Evolutionary conservation across 2,329 filamentous ascomycete species (phyloP).

Genomic region (Elsinoe ampelina): DNA sequence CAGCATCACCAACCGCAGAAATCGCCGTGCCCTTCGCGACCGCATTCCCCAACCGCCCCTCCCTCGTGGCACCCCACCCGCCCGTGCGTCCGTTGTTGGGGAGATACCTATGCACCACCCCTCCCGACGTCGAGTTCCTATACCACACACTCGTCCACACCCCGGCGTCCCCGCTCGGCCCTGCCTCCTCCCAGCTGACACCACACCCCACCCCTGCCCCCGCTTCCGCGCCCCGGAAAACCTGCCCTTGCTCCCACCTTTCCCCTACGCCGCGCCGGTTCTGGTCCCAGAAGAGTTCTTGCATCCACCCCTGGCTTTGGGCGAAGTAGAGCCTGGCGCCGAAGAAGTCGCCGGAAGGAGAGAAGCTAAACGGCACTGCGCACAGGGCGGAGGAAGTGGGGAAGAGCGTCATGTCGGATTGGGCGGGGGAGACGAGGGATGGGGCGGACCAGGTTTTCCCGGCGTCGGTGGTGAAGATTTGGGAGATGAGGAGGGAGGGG

Average conservation of each 20-base stretch:
- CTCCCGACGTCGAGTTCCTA: background rate
- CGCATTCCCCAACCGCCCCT: background rate
- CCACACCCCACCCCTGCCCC: background rate
- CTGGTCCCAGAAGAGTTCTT: slow-evolving; percentile 10
- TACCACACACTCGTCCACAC: background rate
- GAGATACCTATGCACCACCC: background rate
- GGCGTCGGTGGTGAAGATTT: slow-evolving; percentile 6
- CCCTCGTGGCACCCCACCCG: background rate
- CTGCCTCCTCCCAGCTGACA: background rate
- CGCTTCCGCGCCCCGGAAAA: background rate
- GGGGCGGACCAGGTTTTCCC: background rate
- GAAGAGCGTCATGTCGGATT: background rate
- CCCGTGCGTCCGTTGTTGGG: background rate
- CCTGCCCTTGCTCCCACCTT: background rate
- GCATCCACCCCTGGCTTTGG: background rate
- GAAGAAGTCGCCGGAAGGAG: background rate
- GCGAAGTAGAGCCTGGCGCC: slow-evolving; percentile 2
- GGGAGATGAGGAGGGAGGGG: background rate
- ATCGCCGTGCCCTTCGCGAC: background rate
- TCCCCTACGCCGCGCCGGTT: background rate
- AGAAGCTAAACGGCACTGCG: slow-evolving; percentile 1
- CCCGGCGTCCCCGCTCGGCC: background rate
- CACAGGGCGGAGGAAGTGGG: background rate
- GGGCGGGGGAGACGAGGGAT: background rate
- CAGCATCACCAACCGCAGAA: background rate